A percentile compares a stretch with the other conserved stretches of the same genome.
Evolutionary conservation across 768 basidiomycete genomes (phyloP).

Genomic region (Kondoa malvinella): DNA sequence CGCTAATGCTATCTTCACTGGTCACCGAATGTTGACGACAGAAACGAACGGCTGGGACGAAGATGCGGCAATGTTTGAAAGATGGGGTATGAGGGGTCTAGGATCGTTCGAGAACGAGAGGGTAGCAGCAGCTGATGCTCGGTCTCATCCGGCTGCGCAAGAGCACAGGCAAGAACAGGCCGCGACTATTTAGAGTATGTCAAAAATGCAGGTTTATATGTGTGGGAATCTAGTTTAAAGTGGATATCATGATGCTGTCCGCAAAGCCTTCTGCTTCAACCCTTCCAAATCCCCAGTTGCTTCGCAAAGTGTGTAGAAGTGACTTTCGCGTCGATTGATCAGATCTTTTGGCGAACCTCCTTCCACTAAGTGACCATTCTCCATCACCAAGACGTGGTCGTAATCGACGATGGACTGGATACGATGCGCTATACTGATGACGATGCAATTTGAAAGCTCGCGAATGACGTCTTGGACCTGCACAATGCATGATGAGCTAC

Average conservation of each 20-base stretch:
- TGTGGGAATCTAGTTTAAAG: no score
- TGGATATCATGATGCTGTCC: no score
- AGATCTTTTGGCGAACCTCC: background rate
- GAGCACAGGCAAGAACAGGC: background rate
- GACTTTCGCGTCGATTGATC: background rate
- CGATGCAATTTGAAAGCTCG: conserved; percentile 13
- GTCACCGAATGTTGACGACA: conserved; percentile 71
- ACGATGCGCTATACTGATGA: conserved; percentile 18
- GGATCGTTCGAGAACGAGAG: conserved; percentile 46
- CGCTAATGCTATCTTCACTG: conserved; percentile 97
- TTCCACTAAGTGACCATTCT: background rate
- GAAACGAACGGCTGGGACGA: conserved; percentile 75
- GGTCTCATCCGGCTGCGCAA: background rate
- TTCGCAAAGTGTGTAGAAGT: background rate
- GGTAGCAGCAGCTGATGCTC: conserved; percentile 6
- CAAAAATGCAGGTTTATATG: no score
- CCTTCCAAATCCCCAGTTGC: background rate
- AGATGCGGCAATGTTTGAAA: conserved; percentile 83
- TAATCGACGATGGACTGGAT: conserved; percentile 10
- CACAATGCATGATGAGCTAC: background rate
- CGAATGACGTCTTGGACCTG: conserved; percentile 16
- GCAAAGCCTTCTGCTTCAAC: background rate
- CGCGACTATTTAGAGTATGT: background rate
- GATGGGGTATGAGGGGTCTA: conserved; percentile 89
- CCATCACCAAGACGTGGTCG: conserved; percentile 4